Base-by-base conservation (phyloP, 116 monocot species). In the Dioscorea cayenensis region DNA sequence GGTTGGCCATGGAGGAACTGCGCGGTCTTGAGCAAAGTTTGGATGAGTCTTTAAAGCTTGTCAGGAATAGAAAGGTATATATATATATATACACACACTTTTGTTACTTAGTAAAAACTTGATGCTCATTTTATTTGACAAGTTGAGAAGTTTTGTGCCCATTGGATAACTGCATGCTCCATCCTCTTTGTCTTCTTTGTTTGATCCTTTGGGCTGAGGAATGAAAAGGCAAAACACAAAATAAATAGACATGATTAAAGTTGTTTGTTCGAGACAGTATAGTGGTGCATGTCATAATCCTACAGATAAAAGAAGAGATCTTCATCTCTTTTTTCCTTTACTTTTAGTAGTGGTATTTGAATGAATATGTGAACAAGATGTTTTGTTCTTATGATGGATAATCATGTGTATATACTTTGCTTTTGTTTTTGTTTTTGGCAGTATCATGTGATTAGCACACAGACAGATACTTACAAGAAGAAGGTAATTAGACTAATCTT, bases 11-110 rank as follows among this genome's bases (percentile, higher is more conserved):
- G 62, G 65, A 83, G 51, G 83, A 89, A 66, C 83, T 89, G 89
- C 85, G 80, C 73, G 80, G 78, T 80, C 89, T 89, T 80, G 89
- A 89, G 81, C 83, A 83, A 78, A 81, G 78, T 74, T 62, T 89
- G 28, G 86, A 89, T 59, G 76, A 72, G 13, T 70, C 89, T 28
- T 65, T 89, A 61, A 83, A 78, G 78, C 73, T 74, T 52, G 89
- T 89, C 67, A 80, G 89, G 51, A 48, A 63, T 17, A 59, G 83
- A 13, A 89, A 86, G 65, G 89, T 83, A 66, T 43, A 32, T 32
- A 32, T 32, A 32, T 32, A 32, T 32, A 32, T 32, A 32, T 32
- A 32, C 3, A 32, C 32, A 29, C 3, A 32, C 32, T 32, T 32
- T 32, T 32, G 32, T 32, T 32, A 32, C 2, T 32, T 3, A 32